Evolutionary conservation across 352 stramenopile genomes (phyloP).

Genomic region (Aphanomyces cochlioides): DNA sequence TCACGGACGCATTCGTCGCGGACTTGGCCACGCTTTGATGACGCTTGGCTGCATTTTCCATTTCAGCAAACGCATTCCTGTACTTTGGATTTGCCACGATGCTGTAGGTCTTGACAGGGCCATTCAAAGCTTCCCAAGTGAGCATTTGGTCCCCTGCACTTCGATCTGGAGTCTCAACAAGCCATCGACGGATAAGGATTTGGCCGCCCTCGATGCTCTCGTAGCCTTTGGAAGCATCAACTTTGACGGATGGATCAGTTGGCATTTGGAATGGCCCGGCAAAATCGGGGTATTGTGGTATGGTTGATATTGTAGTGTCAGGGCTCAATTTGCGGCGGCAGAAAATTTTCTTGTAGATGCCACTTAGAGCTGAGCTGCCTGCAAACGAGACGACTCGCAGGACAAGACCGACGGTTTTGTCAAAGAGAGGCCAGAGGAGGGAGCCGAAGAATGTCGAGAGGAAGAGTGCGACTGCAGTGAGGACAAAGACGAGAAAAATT

Average conservation of each 20-base stretch:
- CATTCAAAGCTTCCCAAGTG: conserved; percentile 70
- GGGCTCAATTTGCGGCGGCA: conserved; percentile 14
- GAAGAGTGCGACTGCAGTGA: conserved; percentile 47
- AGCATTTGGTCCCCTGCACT: conserved; percentile 60
- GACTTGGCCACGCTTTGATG: neutral
- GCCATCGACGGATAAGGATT: conserved; percentile 58
- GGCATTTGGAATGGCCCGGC: conserved; percentile 11
- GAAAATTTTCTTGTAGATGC: neutral
- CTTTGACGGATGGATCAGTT: conserved; percentile 33
- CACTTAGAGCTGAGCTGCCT: neutral
- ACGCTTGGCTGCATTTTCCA: conserved; percentile 12
- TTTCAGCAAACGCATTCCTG: conserved; percentile 24
- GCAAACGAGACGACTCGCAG: conserved; percentile 22
- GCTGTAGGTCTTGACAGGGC: conserved; percentile 66
- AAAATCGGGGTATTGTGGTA: conserved; percentile 45
- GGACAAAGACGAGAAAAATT: conserved; percentile 60
- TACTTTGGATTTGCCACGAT: conserved; percentile 74
- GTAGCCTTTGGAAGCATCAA: conserved; percentile 37
- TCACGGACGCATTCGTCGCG: neutral
- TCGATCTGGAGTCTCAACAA: conserved; percentile 41
- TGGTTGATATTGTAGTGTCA: conserved; percentile 18
- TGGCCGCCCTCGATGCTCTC: neutral
- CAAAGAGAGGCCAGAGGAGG: conserved; percentile 55
- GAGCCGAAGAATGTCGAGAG: conserved; percentile 53
- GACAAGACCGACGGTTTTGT: conserved; percentile 43